These are phyloP conservation scores for Colletotrichum caudatum DNA, from an alignment of 2,329 filamentous ascomycete genomes.

Conservation along the genomic window DNA sequence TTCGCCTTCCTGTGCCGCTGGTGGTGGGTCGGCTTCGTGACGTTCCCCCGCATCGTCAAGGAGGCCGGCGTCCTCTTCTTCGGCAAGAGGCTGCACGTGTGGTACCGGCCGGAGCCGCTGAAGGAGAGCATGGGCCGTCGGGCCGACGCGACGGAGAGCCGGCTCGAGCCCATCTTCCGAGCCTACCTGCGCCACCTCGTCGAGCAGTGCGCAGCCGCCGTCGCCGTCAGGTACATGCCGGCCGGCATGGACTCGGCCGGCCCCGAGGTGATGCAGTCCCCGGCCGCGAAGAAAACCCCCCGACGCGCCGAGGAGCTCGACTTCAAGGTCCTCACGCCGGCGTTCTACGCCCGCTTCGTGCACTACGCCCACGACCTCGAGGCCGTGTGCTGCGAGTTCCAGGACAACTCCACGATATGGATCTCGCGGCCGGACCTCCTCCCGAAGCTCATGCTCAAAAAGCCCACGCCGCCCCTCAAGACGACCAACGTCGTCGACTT, in stretches of 20 bases:
- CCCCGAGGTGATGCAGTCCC: constrained; percentile 54
- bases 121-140: constrained; percentile 65
- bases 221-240: constrained; percentile 67
- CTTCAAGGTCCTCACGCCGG: constrained; percentile 71
- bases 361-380: constrained; percentile 72
- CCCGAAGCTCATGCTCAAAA: constrained; percentile 58
- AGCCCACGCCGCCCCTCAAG: constrained; percentile 51
- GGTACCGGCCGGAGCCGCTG: constrained; percentile 73
- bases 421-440: constrained; percentile 67
- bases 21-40: constrained; percentile 77
- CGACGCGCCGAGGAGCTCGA: constrained; percentile 56
- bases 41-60: constrained; percentile 73
- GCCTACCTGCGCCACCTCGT: constrained; percentile 64
- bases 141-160: constrained; percentile 62
- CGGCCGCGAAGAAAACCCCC: constrained; percentile 42
- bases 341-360: constrained; percentile 75
- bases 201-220: constrained; percentile 54
- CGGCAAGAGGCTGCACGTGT: constrained; percentile 69
- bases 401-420: constrained; percentile 69
- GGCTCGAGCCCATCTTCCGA: constrained; percentile 61
- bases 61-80: constrained; percentile 71
- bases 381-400: constrained; percentile 70
- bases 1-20: constrained; percentile 64
- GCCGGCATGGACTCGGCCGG: constrained; percentile 54
- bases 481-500: constrained; percentile 54